Evolutionary conservation across 192 early-diverging fungal species (phyloP).

Genomic region (Rhizoclosmatium sp.): DNA sequence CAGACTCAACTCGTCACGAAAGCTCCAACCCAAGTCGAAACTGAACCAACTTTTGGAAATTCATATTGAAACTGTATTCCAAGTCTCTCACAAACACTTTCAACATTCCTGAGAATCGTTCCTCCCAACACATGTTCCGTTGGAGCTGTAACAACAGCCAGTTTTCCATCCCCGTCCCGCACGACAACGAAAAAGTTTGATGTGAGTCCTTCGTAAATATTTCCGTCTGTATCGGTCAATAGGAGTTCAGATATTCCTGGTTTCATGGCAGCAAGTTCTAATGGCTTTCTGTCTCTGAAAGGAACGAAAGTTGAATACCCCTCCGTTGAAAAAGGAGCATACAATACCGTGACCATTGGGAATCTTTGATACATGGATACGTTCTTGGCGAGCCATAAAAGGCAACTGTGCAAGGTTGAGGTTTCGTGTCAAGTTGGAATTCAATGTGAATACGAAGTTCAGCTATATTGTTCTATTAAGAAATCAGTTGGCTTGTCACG

Average conservation of each 20-base stretch:
- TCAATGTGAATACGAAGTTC: slow-evolving; percentile 11
- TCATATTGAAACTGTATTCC: slow-evolving; percentile 59
- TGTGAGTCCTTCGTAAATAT: slow-evolving; percentile 73
- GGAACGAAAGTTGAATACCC: not conserved
- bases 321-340: too few species aligned
- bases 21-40: slow-evolving; percentile 67
- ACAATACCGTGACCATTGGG: slow-evolving; percentile 69
- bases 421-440: slow-evolving; percentile 20
- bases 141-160: slow-evolving; percentile 58
- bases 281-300: slow-evolving; percentile 56
- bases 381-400: slow-evolving; percentile 62
- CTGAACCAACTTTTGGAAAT: slow-evolving; percentile 63
- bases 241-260: slow-evolving; percentile 70
- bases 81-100: slow-evolving; percentile 59
- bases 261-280: slow-evolving; percentile 43
- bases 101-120: slow-evolving; percentile 70
- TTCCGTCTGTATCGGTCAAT: slow-evolving; percentile 58
- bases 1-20: slow-evolving; percentile 66
- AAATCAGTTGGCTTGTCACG: not conserved
- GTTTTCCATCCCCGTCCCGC: not conserved
- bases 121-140: slow-evolving; percentile 66
- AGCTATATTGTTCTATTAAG: not conserved
- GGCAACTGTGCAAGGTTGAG: slow-evolving; percentile 49
- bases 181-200: slow-evolving; percentile 73
- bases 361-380: slow-evolving; percentile 69